A percentile compares a stretch with the other conserved stretches of the same genome.
These are phyloP conservation scores for Dendrobium chrysotoxum DNA, from an alignment of 106 monocot species.

Conservation along the genomic window DNA sequence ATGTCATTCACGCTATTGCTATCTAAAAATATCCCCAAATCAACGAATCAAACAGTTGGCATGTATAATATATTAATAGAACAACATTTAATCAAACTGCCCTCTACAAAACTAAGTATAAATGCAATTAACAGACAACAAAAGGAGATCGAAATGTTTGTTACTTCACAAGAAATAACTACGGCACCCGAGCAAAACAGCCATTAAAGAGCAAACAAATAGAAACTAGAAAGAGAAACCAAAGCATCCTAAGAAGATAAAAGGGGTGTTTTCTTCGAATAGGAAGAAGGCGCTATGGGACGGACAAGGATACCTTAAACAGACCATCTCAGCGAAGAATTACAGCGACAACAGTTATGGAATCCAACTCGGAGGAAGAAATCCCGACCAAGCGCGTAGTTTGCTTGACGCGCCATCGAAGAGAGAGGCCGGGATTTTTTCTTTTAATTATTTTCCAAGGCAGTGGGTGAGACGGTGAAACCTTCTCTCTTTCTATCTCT, in stretches of 20 bases:
- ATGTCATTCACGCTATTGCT: background rate
- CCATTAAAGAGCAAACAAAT: background rate
- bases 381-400: no score
- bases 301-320: constrained; percentile 1
- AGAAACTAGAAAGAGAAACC: background rate
- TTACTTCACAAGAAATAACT: background rate
- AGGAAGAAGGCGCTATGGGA: background rate
- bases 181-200: background rate
- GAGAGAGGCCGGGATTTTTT: no score
- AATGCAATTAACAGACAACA: background rate
- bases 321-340: background rate
- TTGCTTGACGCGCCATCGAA: no score
- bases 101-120: background rate
- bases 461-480: no score
- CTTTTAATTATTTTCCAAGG: no score
- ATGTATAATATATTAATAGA: background rate
- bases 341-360: background rate
- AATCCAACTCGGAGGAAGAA: background rate
- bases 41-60: background rate
- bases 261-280: background rate
- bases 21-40: background rate
- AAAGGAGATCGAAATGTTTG: background rate
- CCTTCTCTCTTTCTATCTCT: no score
- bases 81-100: background rate
- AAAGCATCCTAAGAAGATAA: background rate